Base-by-base conservation (phyloP, 495 filamentous ascomycete species). In the Penicillium cosmopolitanum region DNA sequence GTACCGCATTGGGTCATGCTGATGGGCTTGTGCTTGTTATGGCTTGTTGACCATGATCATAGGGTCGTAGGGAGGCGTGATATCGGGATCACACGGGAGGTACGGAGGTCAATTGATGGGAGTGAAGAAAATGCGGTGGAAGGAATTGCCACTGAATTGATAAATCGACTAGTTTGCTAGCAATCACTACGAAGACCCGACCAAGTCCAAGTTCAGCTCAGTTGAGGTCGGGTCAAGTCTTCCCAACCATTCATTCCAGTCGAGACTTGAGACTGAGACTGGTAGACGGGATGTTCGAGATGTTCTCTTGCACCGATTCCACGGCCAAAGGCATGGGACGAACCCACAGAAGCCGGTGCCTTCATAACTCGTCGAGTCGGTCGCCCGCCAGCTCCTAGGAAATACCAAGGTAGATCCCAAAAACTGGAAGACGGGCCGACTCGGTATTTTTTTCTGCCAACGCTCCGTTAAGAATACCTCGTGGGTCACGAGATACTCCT, bases 281-380 rank as follows among this genome's bases (percentile, higher is more conserved):
- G 13, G 10, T 38, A 38, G 35, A 38, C 13, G 35, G 44, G 3
- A 79, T 89, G 80, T 88, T 72, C 84, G 81, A 86, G 80, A 79
- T 68, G 81, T 89, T 90, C 86, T 89, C 85, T 87, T 88, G 87
- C 88, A 84, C 78, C 73, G 76, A 78, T 82, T 74, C 82, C 87
- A 89, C 73, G 73, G 73, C 77, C 75, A 71, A 69, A 72, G 35
- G 48, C 46, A 58, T 42, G 36, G 50, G 48, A 60, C 48, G 43
- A 44, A 71, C 68, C 74, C 62, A 60, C 75, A 70, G 81, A 78
- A 79, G 85, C 73, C 74, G 78, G 70, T 83, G 88, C 86, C 86
- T 89, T 90, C 85, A 82, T 66, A 78, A 72, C 81, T 84, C 86
- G 81, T 75, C 50, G 51, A 71, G 66, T 66, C 44, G 44, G 15